phyloP scores from a whole-genome alignment of 2,329 filamentous ascomycete species.

The Colletotrichum sp. region DNA sequence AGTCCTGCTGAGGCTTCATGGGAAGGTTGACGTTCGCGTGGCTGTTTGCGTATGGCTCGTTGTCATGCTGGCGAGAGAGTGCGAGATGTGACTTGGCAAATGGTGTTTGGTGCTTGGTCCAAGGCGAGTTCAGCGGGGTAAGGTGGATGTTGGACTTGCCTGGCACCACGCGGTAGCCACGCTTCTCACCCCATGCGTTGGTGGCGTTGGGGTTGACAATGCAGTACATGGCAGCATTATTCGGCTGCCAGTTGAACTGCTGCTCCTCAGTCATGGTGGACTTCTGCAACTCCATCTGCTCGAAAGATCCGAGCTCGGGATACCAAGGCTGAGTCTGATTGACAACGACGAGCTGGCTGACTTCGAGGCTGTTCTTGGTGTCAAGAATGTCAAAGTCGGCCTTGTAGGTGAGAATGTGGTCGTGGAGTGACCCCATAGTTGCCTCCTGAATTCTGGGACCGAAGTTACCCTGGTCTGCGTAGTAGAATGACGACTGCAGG shows the following conservation, averaged over 20 bases:
- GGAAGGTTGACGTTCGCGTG: constrained; percentile 21
- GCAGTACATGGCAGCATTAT: constrained; percentile 47
- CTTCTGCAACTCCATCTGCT: constrained; percentile 34
- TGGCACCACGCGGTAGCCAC: constrained; percentile 97
- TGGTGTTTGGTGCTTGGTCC: constrained; percentile 40
- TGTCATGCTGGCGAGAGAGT: constrained; percentile 29
- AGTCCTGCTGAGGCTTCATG: constrained; percentile 45
- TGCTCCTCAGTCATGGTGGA: constrained; percentile 28
- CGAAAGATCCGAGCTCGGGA: constrained; percentile 38
- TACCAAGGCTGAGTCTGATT: constrained; percentile 39
- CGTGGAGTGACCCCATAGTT: constrained; percentile 39
- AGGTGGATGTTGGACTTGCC: constrained; percentile 85
- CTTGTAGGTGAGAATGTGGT: constrained; percentile 44
- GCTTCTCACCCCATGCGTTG: constrained; percentile 66
- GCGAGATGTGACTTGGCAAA: constrained; percentile 53
- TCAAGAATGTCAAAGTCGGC: constrained; percentile 43
- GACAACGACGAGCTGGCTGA: constrained; percentile 34
- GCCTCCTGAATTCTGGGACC: constrained; percentile 38
- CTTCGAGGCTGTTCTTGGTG: constrained; percentile 37
- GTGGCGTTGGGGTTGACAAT: constrained; percentile 48
- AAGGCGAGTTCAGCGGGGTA: constrained; percentile 47
- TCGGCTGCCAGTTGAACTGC: constrained; percentile 42
- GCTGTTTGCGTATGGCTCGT: constrained; percentile 15
- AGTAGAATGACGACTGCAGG: constrained; percentile 38
- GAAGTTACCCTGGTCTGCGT: constrained; percentile 35